Conservation (phyloP, 2,329 filamentous ascomycete genomes). For the Botrytis aclada region DNA sequence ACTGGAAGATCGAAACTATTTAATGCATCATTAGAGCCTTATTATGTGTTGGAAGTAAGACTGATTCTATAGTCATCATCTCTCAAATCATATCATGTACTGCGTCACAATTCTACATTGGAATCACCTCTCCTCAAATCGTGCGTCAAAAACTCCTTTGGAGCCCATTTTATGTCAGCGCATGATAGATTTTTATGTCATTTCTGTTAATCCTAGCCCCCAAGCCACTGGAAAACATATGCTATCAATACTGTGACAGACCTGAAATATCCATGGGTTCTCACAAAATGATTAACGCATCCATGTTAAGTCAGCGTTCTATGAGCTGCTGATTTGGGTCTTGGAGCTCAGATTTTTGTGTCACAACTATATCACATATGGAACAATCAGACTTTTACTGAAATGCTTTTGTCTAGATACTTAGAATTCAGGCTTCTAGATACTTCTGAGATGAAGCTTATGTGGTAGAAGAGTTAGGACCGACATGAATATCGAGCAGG, state of each 20-base stretch:
- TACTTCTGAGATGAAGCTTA: no score
- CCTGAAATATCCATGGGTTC: no score
- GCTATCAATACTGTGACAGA: no score
- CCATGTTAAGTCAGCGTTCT: no score
- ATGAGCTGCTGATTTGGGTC: no score
- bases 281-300: no score
- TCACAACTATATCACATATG: not conserved
- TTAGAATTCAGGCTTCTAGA: not conserved
- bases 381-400: accelerated
- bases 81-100: not conserved
- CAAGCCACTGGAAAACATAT: no score
- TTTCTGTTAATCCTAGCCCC: not conserved
- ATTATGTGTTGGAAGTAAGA: not conserved
- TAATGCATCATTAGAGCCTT: not conserved
- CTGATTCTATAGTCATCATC: not conserved
- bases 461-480: no score
- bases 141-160: not conserved
- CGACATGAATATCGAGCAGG: accelerated
- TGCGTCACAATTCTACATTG: not conserved
- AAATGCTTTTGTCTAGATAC: not conserved
- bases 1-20: not conserved
- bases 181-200: not conserved
- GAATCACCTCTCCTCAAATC: not conserved
- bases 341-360: no score
- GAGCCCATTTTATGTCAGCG: not conserved